These are phyloP conservation scores for Saturnispora mendoncae DNA, from an alignment of 805 yeast genomes.

Conservation along the genomic window DNA sequence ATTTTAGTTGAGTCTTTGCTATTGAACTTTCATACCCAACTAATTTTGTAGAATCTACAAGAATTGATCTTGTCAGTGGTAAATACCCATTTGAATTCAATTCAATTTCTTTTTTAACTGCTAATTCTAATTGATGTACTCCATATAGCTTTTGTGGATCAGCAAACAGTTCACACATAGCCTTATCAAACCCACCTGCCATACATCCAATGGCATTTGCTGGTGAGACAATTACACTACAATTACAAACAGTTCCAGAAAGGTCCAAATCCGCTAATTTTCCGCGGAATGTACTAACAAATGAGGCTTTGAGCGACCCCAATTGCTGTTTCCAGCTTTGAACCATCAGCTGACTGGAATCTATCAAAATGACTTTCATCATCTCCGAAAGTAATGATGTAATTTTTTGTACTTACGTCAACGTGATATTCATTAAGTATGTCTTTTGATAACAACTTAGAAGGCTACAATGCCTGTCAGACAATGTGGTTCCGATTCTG, in stretches of 20 bases:
- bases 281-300: background rate
- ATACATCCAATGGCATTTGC: slow-evolving; percentile 43
- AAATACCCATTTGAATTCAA: slow-evolving; percentile 26
- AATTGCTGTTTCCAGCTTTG: slow-evolving; percentile 3
- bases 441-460: slow-evolving; percentile 26
- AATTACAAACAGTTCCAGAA: background rate
- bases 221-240: slow-evolving; percentile 36
- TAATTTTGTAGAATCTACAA: slow-evolving; percentile 24
- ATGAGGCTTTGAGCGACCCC: no score
- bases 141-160: background rate
- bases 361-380: slow-evolving; percentile 1
- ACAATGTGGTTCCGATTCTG: slow-evolving; percentile 36
- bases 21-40: slow-evolving; percentile 16
- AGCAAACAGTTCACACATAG: slow-evolving; percentile 25
- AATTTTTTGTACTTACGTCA: no score
- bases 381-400: no score
- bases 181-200: slow-evolving; percentile 44
- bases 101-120: slow-evolving; percentile 8
- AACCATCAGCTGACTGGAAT: background rate
- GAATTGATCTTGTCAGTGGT: slow-evolving; percentile 25
- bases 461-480: slow-evolving; percentile 33
- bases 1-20: slow-evolving; percentile 25
- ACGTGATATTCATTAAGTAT: no score
- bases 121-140: slow-evolving; percentile 20
- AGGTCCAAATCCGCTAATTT: background rate